Conservation (phyloP, 805 yeast genomes). For the Lipomyces spencermartinsiae region DNA sequence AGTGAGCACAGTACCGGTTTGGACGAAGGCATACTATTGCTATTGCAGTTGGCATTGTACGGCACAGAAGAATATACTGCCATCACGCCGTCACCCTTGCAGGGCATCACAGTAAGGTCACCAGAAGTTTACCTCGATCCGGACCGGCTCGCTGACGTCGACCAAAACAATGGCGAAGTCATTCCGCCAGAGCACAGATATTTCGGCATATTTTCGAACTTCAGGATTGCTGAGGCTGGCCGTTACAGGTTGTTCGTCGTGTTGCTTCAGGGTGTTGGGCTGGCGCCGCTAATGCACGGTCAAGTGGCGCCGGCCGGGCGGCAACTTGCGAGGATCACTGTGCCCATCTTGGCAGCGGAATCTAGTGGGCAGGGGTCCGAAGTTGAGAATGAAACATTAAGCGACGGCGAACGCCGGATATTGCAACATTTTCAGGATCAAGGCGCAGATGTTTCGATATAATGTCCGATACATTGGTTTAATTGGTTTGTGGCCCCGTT, state of each 20-base stretch:
- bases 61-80: neutral
- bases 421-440: constrained; percentile 3
- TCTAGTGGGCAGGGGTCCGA: neutral
- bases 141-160: neutral
- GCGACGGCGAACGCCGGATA: neutral
- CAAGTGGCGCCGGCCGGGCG: constrained; percentile 1
- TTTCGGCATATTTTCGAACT: constrained; percentile 9
- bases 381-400: neutral
- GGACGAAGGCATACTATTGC: neutral
- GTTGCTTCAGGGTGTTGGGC: constrained; percentile 9
- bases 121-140: constrained; percentile 10
- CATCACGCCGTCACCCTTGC: neutral
- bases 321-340: constrained; percentile 4
- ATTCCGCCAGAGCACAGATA: neutral
- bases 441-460: constrained; percentile 5
- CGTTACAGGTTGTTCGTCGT: neutral
- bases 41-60: constrained; percentile 4
- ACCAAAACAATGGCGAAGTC: neutral
- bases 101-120: neutral
- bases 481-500: neutral
- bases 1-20: constrained; percentile 1
- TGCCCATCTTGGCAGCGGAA: neutral
- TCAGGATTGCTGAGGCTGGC: neutral
- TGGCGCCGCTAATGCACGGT: constrained; percentile 2
- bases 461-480: neutral